Evolutionary conservation across 192 early-diverging fungal genomes (phyloP).

Genomic region (Backusella tarrabulga): DNA sequence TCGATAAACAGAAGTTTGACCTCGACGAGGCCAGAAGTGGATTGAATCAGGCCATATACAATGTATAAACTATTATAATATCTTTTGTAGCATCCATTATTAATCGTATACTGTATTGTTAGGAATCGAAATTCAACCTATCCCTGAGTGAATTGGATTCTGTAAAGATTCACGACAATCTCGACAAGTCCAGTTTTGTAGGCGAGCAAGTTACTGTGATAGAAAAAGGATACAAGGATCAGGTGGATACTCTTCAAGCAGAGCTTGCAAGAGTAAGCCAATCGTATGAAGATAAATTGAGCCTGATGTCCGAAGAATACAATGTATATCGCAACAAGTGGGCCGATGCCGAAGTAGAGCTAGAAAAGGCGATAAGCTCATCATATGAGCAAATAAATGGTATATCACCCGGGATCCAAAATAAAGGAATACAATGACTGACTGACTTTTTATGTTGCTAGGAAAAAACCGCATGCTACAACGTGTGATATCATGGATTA

Average conservation of each 20-base stretch:
- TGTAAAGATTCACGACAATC: not conserved
- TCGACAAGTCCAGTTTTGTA: not conserved
- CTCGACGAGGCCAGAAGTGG: slow-evolving; percentile 34
- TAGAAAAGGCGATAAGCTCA: not conserved
- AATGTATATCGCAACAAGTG: not conserved
- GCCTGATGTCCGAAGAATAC: not conserved
- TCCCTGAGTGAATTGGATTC: not conserved
- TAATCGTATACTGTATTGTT: not conserved
- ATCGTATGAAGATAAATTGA: not conserved
- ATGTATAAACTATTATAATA: not conserved
- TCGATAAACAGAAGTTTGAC: slow-evolving; percentile 37
- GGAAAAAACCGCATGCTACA: not conserved
- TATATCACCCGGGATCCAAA: not conserved
- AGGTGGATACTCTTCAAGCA: not conserved
- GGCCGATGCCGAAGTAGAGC: not conserved
- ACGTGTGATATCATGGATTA: not conserved
- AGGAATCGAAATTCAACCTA: not conserved
- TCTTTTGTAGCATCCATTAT: not conserved
- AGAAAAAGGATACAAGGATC: not conserved
- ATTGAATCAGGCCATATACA: not conserved
- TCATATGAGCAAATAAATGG: not conserved
- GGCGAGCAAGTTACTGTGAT: not conserved
- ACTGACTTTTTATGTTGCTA: not conserved
- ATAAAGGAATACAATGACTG: not conserved
- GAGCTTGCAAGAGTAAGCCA: not conserved